These are phyloP conservation scores for Pythium folliculosum DNA, from an alignment of 352 stramenopile genomes.

Conservation along the genomic window DNA sequence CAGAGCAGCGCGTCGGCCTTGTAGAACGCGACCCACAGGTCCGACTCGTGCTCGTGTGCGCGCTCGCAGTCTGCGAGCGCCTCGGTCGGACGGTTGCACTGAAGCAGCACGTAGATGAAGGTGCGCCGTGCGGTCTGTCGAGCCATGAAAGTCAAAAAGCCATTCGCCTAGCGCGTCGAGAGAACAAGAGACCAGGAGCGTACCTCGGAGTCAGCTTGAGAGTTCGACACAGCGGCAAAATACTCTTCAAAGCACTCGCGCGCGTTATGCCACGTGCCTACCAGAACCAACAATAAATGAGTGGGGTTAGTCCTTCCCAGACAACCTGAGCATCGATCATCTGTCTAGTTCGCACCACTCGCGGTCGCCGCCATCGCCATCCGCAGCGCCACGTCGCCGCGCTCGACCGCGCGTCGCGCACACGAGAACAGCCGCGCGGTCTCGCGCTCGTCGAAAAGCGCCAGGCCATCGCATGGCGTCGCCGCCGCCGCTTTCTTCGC, in stretches of 20 bases:
- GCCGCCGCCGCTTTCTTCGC: not conserved
- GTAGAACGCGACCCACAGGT: conserved; percentile 45
- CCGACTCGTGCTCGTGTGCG: not conserved
- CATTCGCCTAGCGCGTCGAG: not conserved
- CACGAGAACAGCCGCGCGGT: conserved; percentile 9
- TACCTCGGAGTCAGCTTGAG: not conserved
- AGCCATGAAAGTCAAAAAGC: not conserved
- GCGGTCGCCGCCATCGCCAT: conserved; percentile 21
- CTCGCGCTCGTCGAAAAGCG: conserved; percentile 8
- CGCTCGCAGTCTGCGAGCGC: conserved; percentile 48
- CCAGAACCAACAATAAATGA: not conserved
- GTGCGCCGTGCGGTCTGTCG: conserved; percentile 13
- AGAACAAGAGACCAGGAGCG: not conserved
- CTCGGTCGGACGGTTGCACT: conserved; percentile 55
- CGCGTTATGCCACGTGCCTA: conserved; percentile 21
- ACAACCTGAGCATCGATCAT: no score
- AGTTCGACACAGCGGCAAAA: conserved; percentile 5
- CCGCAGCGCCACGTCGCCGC: conserved; percentile 8
- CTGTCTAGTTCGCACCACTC: conserved; percentile 11
- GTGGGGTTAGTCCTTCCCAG: not conserved
- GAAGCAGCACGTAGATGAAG: conserved; percentile 65
- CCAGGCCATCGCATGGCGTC: not conserved
- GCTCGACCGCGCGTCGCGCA: not conserved
- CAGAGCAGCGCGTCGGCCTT: conserved; percentile 77
- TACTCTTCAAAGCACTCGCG: conserved; percentile 23